Percentiles rank a stretch among this genome's conserved stretches.
These are phyloP conservation scores for Schwanniomyces etchellsii DNA, from an alignment of 1,139 yeast species.

Conservation along the genomic window DNA sequence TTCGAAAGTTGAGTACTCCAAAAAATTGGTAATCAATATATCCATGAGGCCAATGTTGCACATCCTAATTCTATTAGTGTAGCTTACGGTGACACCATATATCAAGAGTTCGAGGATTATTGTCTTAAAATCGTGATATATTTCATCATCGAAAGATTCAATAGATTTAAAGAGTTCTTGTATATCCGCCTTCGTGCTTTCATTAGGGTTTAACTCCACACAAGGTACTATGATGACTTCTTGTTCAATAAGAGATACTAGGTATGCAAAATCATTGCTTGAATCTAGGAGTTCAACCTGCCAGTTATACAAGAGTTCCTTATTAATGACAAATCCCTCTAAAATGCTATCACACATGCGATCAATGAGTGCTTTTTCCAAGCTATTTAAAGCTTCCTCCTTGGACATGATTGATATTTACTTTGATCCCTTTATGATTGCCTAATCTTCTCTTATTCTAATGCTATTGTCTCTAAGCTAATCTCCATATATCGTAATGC, in stretches of 20 bases:
- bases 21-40: conserved; percentile 15
- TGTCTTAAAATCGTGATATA: conserved; percentile 26
- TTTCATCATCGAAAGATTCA: conserved; percentile 16
- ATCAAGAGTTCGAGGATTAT: conserved; percentile 25
- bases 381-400: conserved; percentile 2
- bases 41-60: conserved; percentile 15
- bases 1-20: conserved; percentile 1
- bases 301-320: conserved; percentile 29
- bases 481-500: too few species aligned
- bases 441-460: not conserved
- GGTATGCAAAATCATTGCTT: conserved; percentile 12
- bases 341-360: conserved; percentile 20
- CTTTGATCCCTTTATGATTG: not conserved
- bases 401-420: not conserved
- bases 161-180: conserved; percentile 11
- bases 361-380: conserved; percentile 10
- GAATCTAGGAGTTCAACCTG: conserved; percentile 29
- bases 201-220: conserved; percentile 4
- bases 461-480: not conserved
- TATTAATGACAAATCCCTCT: conserved; percentile 22
- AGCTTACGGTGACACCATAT: conserved; percentile 18
- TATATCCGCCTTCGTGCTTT: conserved; percentile 5
- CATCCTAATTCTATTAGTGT: conserved; percentile 21
- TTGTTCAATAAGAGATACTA: conserved; percentile 19
- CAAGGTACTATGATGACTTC: conserved; percentile 17